A percentile compares a stretch with the other conserved stretches of the same genome.
phyloP scores from a whole-genome alignment of 1,284 basidiomycete genomes.

The Microbotryomycetes sp. region DNA sequence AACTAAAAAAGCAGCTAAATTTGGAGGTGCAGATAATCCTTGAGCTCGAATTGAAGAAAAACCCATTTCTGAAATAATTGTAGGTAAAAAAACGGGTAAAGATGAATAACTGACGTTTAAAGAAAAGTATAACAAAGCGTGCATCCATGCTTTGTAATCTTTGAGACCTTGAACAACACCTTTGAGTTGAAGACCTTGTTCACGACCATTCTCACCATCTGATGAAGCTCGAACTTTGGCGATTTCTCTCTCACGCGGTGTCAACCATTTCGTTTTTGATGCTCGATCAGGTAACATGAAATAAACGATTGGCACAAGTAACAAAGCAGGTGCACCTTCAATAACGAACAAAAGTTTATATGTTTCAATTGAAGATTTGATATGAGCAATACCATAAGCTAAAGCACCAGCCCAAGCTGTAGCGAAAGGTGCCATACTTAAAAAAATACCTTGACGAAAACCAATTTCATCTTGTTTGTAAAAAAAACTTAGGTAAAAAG shows the following conservation, averaged over 20 bases:
- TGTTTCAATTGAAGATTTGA: conserved; percentile 25
- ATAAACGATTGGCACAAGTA: conserved; percentile 34
- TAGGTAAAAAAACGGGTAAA: conserved; percentile 40
- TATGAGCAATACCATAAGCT: conserved; percentile 38
- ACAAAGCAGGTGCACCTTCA: conserved; percentile 38
- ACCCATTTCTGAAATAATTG: conserved; percentile 37
- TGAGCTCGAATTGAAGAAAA: conserved; percentile 27
- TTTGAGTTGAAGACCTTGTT: conserved; percentile 1
- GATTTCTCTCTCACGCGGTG: conserved; percentile 33
- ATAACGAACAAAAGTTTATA: conserved; percentile 38
- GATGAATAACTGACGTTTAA: conserved; percentile 38
- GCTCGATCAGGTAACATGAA: conserved; percentile 37
- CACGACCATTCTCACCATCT: conserved; percentile 12
- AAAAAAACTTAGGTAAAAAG: conserved; percentile 37
- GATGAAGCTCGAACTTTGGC: conserved; percentile 34
- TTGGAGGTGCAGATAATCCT: conserved; percentile 21
- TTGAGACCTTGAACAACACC: conserved; percentile 28
- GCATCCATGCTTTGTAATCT: conserved; percentile 36
- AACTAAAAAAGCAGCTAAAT: conserved; percentile 35
- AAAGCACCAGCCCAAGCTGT: conserved; percentile 29
- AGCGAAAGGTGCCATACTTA: conserved; percentile 14
- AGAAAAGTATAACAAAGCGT: conserved; percentile 35
- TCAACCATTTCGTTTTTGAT: conserved; percentile 35
- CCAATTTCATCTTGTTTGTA: conserved; percentile 37
- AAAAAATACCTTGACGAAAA: conserved; percentile 34